Evolutionary conservation across 179 eudicot species (phyloP).

Genomic region (Silene coronaria): DNA sequence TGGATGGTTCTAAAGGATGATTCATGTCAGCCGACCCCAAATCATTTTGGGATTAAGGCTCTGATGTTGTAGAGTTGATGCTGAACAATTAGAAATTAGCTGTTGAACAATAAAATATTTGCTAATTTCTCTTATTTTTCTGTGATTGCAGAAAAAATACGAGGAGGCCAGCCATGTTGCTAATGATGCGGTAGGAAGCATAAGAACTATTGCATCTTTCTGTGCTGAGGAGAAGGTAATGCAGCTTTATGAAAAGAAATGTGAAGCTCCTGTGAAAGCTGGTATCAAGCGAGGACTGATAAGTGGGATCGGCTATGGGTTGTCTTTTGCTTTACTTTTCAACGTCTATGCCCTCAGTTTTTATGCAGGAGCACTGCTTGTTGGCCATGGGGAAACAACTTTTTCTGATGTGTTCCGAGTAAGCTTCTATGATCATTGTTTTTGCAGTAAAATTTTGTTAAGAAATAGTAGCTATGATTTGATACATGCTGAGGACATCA

Average conservation of each 20-base stretch:
- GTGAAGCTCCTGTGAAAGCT: constrained; percentile 24
- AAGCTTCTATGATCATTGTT: constrained; percentile 3
- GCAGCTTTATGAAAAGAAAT: constrained; percentile 24
- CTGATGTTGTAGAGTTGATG: no score
- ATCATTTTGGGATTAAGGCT: no score
- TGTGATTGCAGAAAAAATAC: constrained; percentile 19
- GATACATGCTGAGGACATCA: not conserved
- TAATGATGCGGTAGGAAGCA: constrained; percentile 28
- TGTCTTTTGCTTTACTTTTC: constrained; percentile 19
- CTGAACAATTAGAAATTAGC: no score
- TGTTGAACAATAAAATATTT: not conserved
- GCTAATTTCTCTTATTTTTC: not conserved
- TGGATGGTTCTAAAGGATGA: no score
- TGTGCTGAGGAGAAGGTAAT: constrained; percentile 28
- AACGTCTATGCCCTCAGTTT: constrained; percentile 23
- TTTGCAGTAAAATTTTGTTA: not conserved
- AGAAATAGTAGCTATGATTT: not conserved
- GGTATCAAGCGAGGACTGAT: constrained; percentile 25
- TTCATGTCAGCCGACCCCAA: no score
- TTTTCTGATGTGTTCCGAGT: constrained; percentile 22
- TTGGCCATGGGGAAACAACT: constrained; percentile 24
- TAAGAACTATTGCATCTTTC: constrained; percentile 29
- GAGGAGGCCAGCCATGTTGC: constrained; percentile 31
- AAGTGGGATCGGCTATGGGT: constrained; percentile 22
- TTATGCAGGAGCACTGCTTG: constrained; percentile 27